Evolutionary conservation across 1,284 basidiomycete genomes (phyloP), one percentile per base, ranked within the genome.

Genomic region (Ganoderma lingzhi): DNA sequence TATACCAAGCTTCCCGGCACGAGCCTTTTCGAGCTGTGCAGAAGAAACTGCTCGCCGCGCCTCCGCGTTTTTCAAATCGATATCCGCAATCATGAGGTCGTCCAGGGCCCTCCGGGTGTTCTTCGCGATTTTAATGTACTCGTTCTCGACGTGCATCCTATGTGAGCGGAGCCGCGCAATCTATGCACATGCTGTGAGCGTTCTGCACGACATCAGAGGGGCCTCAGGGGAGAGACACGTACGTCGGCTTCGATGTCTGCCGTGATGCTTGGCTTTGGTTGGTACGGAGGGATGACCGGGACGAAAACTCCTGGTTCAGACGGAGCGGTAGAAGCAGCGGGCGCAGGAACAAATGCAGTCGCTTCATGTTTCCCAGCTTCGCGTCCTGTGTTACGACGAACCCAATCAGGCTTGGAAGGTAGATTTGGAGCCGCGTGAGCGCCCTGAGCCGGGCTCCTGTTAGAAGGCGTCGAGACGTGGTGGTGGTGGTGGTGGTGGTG

Each of bases 11-110:
- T 80, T 76, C 17, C 91, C 90, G 37, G 79, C 80, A 37, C 86
- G 84, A 64, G 90, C 91, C 76, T 85, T 86, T 76, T 91, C 90
- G 71, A 90, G 76, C 73, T 90, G 90, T 71, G 76, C 76, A 67
- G 86, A 86, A 42, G 90, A 86, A 37, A 88, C 80, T 70, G 83
- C 83, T 64, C 89, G 84, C 65, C 89, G 84, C 65, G 81, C 81
- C 80, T 89, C 87, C 15, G 87, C 86, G 53, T 85, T 84, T 69
- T 83, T 83, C 67, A 92, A 77, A 70, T 93, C 91, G 45, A 91
- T 80, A 48, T 80, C 80, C 37, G 88, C 81, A 73, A 88, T 79
- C 37, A 91, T 88, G 5, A 90, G 79, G 74, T 93, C 92, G 65
- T 88, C 85, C 59, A 87, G 75, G 8, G 88, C 88, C 19, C 87